These are phyloP conservation scores for Ogataea henricii DNA, from an alignment of 805 yeast species.

Conservation along the genomic window DNA sequence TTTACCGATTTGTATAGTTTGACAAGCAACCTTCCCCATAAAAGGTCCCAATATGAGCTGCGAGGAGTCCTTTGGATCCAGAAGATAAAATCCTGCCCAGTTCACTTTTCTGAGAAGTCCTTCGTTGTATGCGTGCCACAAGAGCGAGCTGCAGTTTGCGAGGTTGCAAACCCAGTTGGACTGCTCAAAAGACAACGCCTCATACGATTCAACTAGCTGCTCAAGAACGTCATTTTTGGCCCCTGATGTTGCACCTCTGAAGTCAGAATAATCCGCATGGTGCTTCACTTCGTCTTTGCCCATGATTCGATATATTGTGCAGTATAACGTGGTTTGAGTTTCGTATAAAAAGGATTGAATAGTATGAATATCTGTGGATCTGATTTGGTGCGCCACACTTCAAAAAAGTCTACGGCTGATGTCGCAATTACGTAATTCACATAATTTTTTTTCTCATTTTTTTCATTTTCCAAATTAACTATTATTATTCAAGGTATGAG, in stretches of 20 bases:
- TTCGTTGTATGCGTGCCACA: conserved; percentile 86
- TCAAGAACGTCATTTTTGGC: conserved; percentile 58
- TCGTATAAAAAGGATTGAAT: no score
- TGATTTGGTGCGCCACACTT: not conserved
- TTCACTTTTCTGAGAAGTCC: conserved; percentile 55
- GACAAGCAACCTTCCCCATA: conserved; percentile 97
- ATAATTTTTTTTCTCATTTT: not conserved
- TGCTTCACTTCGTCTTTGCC: conserved; percentile 30
- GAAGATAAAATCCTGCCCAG: conserved; percentile 92
- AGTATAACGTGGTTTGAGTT: no score
- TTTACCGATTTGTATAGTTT: conserved; percentile 68
- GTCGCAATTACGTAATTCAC: conserved; percentile 1
- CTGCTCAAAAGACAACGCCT: conserved; percentile 63
- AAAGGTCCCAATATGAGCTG: conserved; percentile 85
- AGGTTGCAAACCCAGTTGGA: conserved; percentile 87
- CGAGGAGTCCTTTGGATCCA: conserved; percentile 38
- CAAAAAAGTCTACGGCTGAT: no score
- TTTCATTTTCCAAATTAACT: not conserved
- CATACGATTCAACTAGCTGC: conserved; percentile 58
- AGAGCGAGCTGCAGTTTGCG: conserved; percentile 79
- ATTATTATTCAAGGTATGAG: not conserved
- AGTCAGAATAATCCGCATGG: conserved; percentile 78
- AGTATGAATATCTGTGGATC: not conserved
- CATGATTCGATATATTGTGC: no score
- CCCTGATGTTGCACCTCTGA: conserved; percentile 32